Evolutionary conservation across 2,329 filamentous ascomycete species (phyloP).

Genomic region (Cladosporium colombiae): DNA sequence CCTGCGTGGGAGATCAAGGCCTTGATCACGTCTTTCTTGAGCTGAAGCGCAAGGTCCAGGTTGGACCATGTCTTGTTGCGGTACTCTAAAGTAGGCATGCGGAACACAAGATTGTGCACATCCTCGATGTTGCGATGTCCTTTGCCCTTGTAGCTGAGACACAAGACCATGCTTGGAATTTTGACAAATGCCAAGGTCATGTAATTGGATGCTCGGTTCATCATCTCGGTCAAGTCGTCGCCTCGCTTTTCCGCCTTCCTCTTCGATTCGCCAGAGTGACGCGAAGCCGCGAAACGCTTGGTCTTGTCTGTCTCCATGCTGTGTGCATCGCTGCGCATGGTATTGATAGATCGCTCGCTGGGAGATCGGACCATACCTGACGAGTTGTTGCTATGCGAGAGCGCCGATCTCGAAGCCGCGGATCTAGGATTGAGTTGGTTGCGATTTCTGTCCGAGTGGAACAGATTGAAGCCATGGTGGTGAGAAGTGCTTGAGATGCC

Average conservation of each 20-base stretch:
- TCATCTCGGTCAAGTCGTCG: constrained; percentile 96
- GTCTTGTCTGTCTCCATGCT: constrained; percentile 29
- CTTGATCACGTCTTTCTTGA: constrained; percentile 93
- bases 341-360: constrained; percentile 35
- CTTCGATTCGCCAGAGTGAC: constrained; percentile 26
- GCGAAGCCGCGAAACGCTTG: constrained; percentile 37
- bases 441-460: constrained; percentile 40
- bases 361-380: constrained; percentile 33
- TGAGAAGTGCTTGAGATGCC: constrained; percentile 32
- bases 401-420: constrained; percentile 29
- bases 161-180: constrained; percentile 91
- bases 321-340: constrained; percentile 29
- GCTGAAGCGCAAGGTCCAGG: constrained; percentile 83
- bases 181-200: constrained; percentile 97
- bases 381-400: constrained; percentile 29
- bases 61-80: constrained; percentile 99
- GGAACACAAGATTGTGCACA: constrained; percentile 96
- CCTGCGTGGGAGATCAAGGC: constrained; percentile 94
- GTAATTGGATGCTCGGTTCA: constrained; percentile 89
- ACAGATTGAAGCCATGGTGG: constrained; percentile 45
- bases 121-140: constrained; percentile 95
- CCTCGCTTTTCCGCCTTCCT: constrained; percentile 62
- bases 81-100: constrained; percentile 90
- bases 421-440: constrained; percentile 23
- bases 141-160: constrained; percentile 94